Base-by-base conservation (phyloP, 371 early-diverging fungal genomes). In the Blyttiomyces sp. region DNA sequence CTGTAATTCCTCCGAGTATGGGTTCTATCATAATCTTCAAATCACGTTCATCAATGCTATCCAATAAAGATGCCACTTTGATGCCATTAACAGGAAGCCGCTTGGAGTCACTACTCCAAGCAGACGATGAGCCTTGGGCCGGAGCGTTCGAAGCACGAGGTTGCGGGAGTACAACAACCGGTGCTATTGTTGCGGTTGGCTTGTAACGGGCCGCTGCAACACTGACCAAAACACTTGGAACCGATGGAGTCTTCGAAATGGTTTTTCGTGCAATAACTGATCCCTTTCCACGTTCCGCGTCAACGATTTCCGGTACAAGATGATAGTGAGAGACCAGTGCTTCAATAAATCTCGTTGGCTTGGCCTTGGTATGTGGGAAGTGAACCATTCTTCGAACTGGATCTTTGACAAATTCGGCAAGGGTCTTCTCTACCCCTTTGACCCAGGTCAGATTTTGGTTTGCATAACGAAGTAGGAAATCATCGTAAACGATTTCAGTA, bases 361-460 rank as follows among this genome's bases (percentile, higher is more conserved):
- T 21, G n/a, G 49, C 43, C 45, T 67, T 73, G 13, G 49, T 44
- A 26, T 51, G 58, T 0, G 70, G 68, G 33, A 75, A 69, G 32
- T 72, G 61, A 21, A 54, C 39, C 23, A 42, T 21, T 23, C 54
- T 45, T 36, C 27, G 33, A 4, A 64, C 17, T 0, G 66, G 33
- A 33, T 72, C 72, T 2, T 28, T 7, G 43, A 79, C 65, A 46
- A 79, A 70, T 3, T 65, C 69, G 5, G 49, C 54, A 30, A 79
- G 62, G 2, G 35, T 36, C 30, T 58, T 39, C 56, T 79, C 76
- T 24, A 68, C 46, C n/a, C 23, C 23, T 36, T 64, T 52, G 17
- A 65, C 68, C 51, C 62, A 63, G 7, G 63, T 34, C 16, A 61
- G 63, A 32, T 72, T 72, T 31, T 11, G 33, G 19, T 57, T 21